These are phyloP conservation scores for Leucocoprinus leucothites DNA, from an alignment of 768 basidiomycete species.

Conservation along the genomic window DNA sequence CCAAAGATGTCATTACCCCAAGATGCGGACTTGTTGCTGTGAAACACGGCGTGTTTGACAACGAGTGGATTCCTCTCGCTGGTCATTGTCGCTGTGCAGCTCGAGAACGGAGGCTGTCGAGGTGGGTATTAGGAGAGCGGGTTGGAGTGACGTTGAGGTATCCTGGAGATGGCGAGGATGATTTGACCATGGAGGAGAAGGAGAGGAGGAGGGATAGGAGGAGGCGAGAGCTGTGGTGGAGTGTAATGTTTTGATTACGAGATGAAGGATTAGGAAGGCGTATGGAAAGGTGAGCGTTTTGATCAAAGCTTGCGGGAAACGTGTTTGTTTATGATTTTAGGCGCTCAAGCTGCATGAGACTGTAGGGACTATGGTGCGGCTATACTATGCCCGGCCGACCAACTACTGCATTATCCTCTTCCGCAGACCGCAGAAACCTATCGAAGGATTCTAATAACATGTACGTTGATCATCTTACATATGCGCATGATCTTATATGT, in stretches of 20 bases:
- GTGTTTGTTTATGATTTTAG: conserved; percentile 29
- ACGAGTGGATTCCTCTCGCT: conserved; percentile 57
- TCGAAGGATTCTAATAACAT: conserved; percentile 56
- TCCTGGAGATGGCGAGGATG: conserved; percentile 23
- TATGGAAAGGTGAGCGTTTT: conserved; percentile 59
- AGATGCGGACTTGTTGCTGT: conserved; percentile 3
- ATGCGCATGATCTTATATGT: neutral
- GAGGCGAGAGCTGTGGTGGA: conserved; percentile 41
- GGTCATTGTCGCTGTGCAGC: conserved; percentile 49
- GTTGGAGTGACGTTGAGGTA: conserved; percentile 33
- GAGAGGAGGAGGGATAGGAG: conserved; percentile 21
- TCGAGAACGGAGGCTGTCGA: conserved; percentile 54
- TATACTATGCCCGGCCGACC: conserved; percentile 80
- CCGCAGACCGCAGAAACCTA: conserved; percentile 56
- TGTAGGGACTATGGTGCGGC: conserved; percentile 80
- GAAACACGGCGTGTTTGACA: conserved; percentile 46
- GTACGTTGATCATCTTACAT: conserved; percentile 37
- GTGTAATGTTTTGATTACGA: conserved; percentile 72
- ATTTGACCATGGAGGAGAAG: conserved; percentile 11
- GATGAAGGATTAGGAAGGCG: conserved; percentile 64
- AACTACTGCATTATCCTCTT: conserved; percentile 82
- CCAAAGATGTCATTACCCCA: neutral
- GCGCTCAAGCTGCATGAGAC: conserved; percentile 55
- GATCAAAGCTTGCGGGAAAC: neutral
- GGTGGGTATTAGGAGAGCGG: conserved; percentile 55